Conservation (phyloP, 371 early-diverging fungal genomes). For the Mucor saturninus region DNA sequence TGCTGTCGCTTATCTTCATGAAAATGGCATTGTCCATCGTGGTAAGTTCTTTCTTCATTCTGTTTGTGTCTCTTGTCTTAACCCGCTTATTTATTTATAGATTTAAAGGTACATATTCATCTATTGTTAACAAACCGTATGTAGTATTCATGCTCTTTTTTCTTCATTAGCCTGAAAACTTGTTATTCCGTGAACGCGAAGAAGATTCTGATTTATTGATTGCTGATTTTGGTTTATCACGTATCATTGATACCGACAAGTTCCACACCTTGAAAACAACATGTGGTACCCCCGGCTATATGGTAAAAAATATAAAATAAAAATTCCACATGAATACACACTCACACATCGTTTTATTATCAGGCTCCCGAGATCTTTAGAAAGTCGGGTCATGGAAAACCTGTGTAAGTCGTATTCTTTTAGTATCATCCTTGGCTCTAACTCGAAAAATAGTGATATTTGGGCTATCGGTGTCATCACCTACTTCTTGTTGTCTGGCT, state of each 20-base stretch:
- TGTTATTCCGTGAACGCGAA: constrained; percentile 78
- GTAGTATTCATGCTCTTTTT: not conserved
- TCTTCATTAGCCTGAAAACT: constrained; percentile 77
- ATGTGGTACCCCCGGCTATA: constrained; percentile 90
- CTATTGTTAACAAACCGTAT: not conserved
- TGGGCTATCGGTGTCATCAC: constrained; percentile 95
- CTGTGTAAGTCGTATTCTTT: constrained; percentile 49
- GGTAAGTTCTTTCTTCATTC: constrained; percentile 50
- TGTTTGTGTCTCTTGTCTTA: not conserved
- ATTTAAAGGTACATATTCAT: constrained; percentile 49
- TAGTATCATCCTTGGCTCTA: not conserved
- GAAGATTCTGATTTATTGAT: constrained; percentile 77
- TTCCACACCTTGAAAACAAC: constrained; percentile 79
- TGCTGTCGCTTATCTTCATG: constrained; percentile 85
- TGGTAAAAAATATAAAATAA: constrained; percentile 37
- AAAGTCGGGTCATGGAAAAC: constrained; percentile 69
- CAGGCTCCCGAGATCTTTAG: constrained; percentile 84
- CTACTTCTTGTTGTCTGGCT: constrained; percentile 88
- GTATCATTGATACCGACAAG: constrained; percentile 81
- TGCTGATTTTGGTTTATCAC: constrained; percentile 91
- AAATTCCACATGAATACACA: too few relatives aligned
- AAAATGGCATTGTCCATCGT: constrained; percentile 86
- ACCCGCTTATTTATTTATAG: constrained; percentile 18
- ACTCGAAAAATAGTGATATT: constrained; percentile 63
- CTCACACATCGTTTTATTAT: not conserved